Percentiles rank a stretch among this genome's conserved stretches.
phyloP scores from a whole-genome alignment of 257 asterid species.

The Solanum sejunctum region DNA sequence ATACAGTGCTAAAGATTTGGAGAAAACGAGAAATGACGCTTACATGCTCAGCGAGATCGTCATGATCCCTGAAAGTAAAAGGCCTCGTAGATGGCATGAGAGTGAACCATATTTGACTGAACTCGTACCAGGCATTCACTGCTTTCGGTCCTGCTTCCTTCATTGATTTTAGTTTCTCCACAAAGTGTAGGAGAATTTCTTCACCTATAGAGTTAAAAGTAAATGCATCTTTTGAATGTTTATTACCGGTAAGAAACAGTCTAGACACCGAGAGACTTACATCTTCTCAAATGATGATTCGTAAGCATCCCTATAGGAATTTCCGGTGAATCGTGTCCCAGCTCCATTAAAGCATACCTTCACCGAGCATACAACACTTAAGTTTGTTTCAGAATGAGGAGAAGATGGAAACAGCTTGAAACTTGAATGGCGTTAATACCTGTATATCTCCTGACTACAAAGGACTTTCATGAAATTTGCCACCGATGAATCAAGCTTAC shows the following conservation, averaged over 20 bases:
- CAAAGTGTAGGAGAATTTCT: constrained; percentile 27
- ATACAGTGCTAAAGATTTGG: background rate
- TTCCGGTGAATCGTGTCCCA: constrained; percentile 64
- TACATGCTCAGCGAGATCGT: constrained; percentile 64
- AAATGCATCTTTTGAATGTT: background rate
- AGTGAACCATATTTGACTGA: constrained; percentile 59
- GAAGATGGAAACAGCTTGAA: background rate
- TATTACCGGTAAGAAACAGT: background rate
- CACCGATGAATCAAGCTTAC: constrained; percentile 68
- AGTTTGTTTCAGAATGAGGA: background rate
- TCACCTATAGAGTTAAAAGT: constrained; percentile 37
- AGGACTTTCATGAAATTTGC: constrained; percentile 71
- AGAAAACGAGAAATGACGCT: background rate
- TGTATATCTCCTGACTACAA: constrained; percentile 71
- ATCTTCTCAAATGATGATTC: constrained; percentile 46
- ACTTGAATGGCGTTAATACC: constrained; percentile 17
- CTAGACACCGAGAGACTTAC: constrained; percentile 10
- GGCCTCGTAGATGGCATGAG: constrained; percentile 71
- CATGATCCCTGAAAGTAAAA: constrained; percentile 29
- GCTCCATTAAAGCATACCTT: constrained; percentile 87
- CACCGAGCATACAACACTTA: background rate
- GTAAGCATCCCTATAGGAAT: constrained; percentile 76
- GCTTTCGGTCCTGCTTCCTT: constrained; percentile 16
- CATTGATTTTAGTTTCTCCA: constrained; percentile 7
- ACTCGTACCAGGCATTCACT: constrained; percentile 47